phyloP scores from a whole-genome alignment of 176 grass and related monocot species.

The Eremochloa ophiuroides region DNA sequence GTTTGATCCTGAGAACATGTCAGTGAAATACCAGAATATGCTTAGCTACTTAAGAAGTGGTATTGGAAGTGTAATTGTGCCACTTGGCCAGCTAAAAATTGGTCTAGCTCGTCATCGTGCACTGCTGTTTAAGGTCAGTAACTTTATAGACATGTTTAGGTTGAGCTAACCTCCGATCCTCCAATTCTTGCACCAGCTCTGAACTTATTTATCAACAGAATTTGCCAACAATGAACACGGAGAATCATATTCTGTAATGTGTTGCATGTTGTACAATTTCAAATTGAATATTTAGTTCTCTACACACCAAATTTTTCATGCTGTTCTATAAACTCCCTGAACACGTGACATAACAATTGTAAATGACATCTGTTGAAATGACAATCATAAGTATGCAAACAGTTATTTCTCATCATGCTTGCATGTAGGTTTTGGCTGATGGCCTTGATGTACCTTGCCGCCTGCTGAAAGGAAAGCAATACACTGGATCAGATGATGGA shows the following conservation, averaged over 20 bases:
- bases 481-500: constrained; percentile 93
- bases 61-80: constrained; percentile 64
- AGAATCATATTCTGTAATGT: constrained; percentile 10
- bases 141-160: constrained; percentile 8
- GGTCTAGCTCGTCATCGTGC: constrained; percentile 92
- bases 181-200: background rate
- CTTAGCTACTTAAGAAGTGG: constrained; percentile 49
- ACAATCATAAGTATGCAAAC: constrained; percentile 2
- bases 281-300: constrained; percentile 5
- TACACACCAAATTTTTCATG: constrained; percentile 7
- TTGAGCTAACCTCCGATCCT: background rate
- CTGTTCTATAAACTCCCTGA: background rate
- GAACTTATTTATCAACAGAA: background rate
- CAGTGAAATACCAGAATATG: constrained; percentile 51
- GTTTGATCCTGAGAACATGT: constrained; percentile 71
- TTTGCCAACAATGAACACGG: constrained; percentile 9
- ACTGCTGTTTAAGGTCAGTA: constrained; percentile 90
- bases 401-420: constrained; percentile 19
- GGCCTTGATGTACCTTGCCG: constrained; percentile 69
- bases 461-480: constrained; percentile 88
- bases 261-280: constrained; percentile 7
- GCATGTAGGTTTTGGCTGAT: constrained; percentile 93
- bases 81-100: constrained; percentile 76
- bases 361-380: background rate
- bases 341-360: background rate